A percentile compares a stretch with the other conserved stretches of the same genome.
These are phyloP conservation scores for Oropetium thomaeum DNA, from an alignment of 176 grass and related monocot genomes.

Conservation along the genomic window DNA sequence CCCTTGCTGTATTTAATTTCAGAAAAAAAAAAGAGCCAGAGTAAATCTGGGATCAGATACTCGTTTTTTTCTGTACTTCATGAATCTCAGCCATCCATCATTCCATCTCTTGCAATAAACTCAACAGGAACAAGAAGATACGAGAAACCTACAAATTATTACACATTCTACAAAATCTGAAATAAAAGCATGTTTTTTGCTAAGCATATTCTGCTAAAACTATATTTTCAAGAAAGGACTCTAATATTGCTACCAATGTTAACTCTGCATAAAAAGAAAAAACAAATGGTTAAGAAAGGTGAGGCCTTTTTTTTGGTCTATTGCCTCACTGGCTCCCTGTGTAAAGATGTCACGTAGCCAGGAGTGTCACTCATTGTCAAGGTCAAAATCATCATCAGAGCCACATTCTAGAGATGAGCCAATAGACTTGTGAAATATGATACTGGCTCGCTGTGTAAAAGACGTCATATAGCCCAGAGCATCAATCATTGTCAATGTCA, in stretches of 20 bases:
- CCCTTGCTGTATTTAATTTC: no score
- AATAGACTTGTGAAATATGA: slow-evolving; percentile 67
- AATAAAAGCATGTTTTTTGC: background rate
- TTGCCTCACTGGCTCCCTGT: background rate
- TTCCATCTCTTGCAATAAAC: background rate
- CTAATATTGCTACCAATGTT: background rate
- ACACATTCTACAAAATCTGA: background rate
- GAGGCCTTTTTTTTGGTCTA: background rate
- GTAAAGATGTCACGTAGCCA: background rate
- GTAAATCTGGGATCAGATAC: no score
- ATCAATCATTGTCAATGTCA: slow-evolving; percentile 49
- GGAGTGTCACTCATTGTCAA: slow-evolving; percentile 38
- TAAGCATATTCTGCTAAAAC: background rate
- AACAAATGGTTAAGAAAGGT: background rate
- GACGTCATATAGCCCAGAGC: background rate
- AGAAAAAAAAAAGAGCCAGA: no score
- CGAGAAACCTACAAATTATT: background rate
- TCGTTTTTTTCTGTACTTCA: background rate
- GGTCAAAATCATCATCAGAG: slow-evolving; percentile 85
- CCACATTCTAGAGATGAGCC: slow-evolving; percentile 59
- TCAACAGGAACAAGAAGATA: background rate
- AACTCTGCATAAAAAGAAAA: background rate
- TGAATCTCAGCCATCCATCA: background rate
- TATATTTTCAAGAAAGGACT: background rate
- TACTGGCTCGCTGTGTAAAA: background rate